These are phyloP conservation scores for Cutaneotrichosporon mucoides DNA, from an alignment of 1,284 basidiomycete species.

Conservation along the genomic window DNA sequence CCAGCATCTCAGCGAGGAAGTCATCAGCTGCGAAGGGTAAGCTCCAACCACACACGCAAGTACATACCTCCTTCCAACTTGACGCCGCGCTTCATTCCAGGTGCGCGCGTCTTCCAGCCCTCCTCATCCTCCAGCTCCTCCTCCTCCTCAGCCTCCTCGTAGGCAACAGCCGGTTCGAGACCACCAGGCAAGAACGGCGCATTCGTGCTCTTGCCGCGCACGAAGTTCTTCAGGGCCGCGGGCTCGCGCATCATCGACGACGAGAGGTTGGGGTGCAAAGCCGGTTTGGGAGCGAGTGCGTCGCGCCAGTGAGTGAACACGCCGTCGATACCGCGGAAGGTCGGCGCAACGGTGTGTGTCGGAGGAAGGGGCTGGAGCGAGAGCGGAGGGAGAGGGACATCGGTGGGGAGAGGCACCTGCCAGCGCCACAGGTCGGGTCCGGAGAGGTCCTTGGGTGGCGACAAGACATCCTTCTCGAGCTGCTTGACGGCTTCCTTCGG, in stretches of 20 bases:
- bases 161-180: slow-evolving; percentile 48
- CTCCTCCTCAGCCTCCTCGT: slow-evolving; percentile 36
- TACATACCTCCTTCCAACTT: slow-evolving; percentile 42
- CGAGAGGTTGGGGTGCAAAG: slow-evolving; percentile 63
- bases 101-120: slow-evolving; percentile 45
- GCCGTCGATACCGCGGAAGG: slow-evolving; percentile 72
- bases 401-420: slow-evolving; percentile 40
- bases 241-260: slow-evolving; percentile 80
- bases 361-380: slow-evolving; percentile 64
- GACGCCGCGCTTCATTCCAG: slow-evolving; percentile 39
- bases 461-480: slow-evolving; percentile 37
- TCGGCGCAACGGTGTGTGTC: slow-evolving; percentile 71
- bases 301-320: slow-evolving; percentile 75
- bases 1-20: slow-evolving; percentile 45
- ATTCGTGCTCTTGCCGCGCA: slow-evolving; percentile 85
- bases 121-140: slow-evolving; percentile 41
- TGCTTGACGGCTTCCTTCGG: slow-evolving; percentile 23
- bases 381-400: slow-evolving; percentile 53
- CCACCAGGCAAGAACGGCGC: slow-evolving; percentile 91
- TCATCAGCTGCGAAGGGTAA: slow-evolving; percentile 34
- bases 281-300: slow-evolving; percentile 51
- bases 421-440: slow-evolving; percentile 36
- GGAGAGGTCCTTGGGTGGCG: slow-evolving; percentile 36
- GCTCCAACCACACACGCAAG: background rate
- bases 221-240: slow-evolving; percentile 71